Evolutionary conservation across 768 basidiomycete species (phyloP).

Genomic region (Amanita pseudoporphyria): DNA sequence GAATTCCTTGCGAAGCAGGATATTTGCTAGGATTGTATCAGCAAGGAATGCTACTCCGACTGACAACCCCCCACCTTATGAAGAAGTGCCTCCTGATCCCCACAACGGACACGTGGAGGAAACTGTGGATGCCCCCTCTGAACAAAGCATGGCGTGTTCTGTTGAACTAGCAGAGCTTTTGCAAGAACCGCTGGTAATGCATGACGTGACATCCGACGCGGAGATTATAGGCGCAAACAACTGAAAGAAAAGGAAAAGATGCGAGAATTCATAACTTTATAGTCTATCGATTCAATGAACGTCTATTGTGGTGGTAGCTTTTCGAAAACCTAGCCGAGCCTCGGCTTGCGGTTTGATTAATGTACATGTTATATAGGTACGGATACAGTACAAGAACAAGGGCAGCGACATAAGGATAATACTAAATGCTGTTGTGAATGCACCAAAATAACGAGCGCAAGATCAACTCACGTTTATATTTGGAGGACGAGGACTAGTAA

Average conservation of each 20-base stretch:
- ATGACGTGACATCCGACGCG: neutral
- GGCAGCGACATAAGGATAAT: too few relatives aligned
- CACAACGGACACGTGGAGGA: neutral
- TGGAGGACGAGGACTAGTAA: constrained; percentile 49
- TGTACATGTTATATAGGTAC: too few relatives aligned
- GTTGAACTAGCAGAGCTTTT: neutral
- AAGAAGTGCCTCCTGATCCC: neutral
- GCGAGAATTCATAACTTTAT: too few relatives aligned
- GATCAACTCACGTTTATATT: neutral
- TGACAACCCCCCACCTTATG: constrained; percentile 7
- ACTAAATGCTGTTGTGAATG: neutral
- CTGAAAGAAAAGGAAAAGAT: too few relatives aligned
- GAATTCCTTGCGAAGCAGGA: constrained; percentile 21
- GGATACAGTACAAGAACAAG: too few relatives aligned
- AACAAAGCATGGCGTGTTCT: too few relatives aligned
- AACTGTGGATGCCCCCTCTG: neutral
- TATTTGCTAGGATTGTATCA: constrained; percentile 24
- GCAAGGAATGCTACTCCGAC: constrained; percentile 13
- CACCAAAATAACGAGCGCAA: neutral
- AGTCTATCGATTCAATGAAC: too few relatives aligned
- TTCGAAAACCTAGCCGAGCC: too few relatives aligned
- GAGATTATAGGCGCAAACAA: neutral
- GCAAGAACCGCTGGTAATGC: neutral
- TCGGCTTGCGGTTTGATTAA: too few relatives aligned
- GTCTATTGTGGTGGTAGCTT: too few relatives aligned